Percentiles rank a stretch among this genome's conserved stretches.
Evolutionary conservation across 257 asterid species (phyloP).

Genomic region (Echium plantagineum): DNA sequence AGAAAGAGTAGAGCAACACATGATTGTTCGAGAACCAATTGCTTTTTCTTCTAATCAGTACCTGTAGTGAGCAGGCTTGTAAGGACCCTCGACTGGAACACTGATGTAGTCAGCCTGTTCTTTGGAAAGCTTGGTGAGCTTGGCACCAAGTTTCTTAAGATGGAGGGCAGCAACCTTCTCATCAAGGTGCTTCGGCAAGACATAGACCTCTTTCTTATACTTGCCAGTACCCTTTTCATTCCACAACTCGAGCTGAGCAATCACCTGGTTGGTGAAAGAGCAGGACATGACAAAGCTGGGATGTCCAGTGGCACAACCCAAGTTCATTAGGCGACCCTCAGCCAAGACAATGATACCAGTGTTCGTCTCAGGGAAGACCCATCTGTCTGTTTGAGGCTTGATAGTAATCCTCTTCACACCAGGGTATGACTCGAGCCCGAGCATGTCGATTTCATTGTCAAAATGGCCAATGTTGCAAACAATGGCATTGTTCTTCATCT

Average conservation of each 20-base stretch:
- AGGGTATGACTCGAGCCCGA: conserved; percentile 42
- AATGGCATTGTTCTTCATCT: conserved; percentile 55
- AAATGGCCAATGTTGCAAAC: conserved; percentile 72
- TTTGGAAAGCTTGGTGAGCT: conserved; percentile 37
- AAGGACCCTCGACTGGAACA: conserved; percentile 49
- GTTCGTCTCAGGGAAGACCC: conserved; percentile 41
- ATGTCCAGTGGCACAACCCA: conserved; percentile 59
- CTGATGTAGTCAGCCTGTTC: conserved; percentile 47
- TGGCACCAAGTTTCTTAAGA: conserved; percentile 53
- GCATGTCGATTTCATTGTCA: conserved; percentile 54
- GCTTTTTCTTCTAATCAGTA: conserved; percentile 16
- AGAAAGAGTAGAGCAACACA: not conserved
- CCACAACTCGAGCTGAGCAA: conserved; percentile 61
- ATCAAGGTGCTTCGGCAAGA: conserved; percentile 46
- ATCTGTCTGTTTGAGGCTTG: conserved; percentile 52
- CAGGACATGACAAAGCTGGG: conserved; percentile 66
- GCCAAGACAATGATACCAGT: conserved; percentile 40
- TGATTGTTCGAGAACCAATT: not conserved
- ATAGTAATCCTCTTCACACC: conserved; percentile 46
- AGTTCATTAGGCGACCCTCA: conserved; percentile 58
- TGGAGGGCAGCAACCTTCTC: conserved; percentile 62
- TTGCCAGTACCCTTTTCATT: conserved; percentile 35
- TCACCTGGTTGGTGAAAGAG: conserved; percentile 54
- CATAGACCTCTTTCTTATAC: conserved; percentile 49
- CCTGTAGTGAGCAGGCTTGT: conserved; percentile 55